Conservation (phyloP, 306 rosid genomes). For the Gastrolobium villosum region DNA sequence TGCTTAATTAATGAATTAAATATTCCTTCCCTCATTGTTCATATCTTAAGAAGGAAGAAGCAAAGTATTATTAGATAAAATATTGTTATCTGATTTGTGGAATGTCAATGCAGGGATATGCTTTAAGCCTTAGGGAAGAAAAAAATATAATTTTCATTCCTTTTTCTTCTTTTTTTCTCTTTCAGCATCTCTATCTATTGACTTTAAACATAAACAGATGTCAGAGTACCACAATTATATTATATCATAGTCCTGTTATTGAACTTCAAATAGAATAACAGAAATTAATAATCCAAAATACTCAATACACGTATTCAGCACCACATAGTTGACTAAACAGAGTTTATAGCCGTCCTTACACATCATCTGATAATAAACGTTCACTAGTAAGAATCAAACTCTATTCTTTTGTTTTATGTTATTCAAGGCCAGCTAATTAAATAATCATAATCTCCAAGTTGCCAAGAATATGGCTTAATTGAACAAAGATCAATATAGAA, state of each 20-base stretch:
- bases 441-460: background rate
- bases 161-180: background rate
- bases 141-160: background rate
- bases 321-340: background rate
- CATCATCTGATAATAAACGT: background rate
- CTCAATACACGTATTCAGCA: background rate
- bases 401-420: background rate
- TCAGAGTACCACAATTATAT: background rate
- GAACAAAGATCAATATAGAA: background rate
- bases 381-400: background rate
- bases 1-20: background rate
- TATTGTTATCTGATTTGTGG: background rate
- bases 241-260: background rate
- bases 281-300: slow-evolving; percentile 3
- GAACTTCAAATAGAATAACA: background rate
- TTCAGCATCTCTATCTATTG: background rate
- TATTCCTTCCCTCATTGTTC: background rate
- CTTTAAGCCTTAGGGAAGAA: background rate
- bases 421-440: background rate
- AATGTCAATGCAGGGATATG: background rate
- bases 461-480: background rate
- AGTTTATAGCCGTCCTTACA: background rate
- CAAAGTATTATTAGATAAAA: background rate
- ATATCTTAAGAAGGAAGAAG: background rate
- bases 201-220: background rate